Base-by-base conservation (phyloP, 176 grass and related monocot genomes). In the Melocanna baccifera region DNA sequence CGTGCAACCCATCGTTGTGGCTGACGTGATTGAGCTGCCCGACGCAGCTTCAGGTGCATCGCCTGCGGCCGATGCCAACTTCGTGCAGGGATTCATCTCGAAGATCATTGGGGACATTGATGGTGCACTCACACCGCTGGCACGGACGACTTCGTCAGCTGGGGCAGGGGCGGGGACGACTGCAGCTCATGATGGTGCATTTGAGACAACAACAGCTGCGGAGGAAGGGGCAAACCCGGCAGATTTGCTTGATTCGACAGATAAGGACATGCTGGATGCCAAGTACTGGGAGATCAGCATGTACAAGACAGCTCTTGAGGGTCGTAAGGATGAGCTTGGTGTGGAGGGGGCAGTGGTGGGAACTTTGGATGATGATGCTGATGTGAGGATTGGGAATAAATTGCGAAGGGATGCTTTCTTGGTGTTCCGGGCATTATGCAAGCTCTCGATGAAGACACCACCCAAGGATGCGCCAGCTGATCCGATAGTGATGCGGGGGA, bases 271-370 rank as follows among this genome's bases (percentile, higher is more conserved):
- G 96, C 75, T 99, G 68, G 96, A 99, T 80, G 96, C 96, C 37
- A 99, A 96, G 75, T 99, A 96, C 67, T 99, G 96, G 96, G 96
- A 99, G 81, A 94, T 99, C 78, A 99, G 86, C 88, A 99, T 99
- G 96, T 99, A 99, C 75, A 99, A 96, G 83, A 92, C 93, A 64
- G 93, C 96, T 45, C 82, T 99, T 14, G 96, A 99, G 81, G 96
- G 96, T 20, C 85, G 91, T 28, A 99, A 99, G 78, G 96, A 99
- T 11, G 96, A 99, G 78, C 79, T 99, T 71, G 96, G 96, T 13
- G 87, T 93, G 34, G 96, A 99, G 47, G 93, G 93, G 51, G 86
- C 74, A 36, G 53, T 80, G 77, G 61, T 83, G 20, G 93, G 81
- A 30, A 88, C 87, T 42, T 79, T 91, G 83, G 96, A 96, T 9